These are phyloP conservation scores for Kodamaea fukazawae DNA, from an alignment of 805 yeast species.

Conservation along the genomic window DNA sequence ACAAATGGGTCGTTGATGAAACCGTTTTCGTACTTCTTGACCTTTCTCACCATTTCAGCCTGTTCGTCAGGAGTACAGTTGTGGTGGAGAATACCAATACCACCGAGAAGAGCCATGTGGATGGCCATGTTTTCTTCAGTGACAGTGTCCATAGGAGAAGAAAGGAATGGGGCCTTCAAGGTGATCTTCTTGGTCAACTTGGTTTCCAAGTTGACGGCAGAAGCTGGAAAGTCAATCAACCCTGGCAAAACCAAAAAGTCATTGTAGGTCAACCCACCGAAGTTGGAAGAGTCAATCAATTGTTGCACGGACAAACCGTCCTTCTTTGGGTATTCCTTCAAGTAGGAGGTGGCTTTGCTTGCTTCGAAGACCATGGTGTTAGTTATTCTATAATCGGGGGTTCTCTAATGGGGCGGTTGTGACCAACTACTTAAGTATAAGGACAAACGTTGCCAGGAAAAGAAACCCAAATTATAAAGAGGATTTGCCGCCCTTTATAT, in stretches of 20 bases:
- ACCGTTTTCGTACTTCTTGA: conserved; percentile 96
- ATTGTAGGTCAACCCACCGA: conserved; percentile 97
- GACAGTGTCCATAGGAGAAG: conserved; percentile 99
- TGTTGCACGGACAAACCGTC: conserved; percentile 85
- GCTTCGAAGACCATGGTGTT: conserved; percentile 36
- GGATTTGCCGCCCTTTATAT: conserved; percentile 5
- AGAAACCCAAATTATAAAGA: conserved; percentile 18
- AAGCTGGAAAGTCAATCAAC: conserved; percentile 83
- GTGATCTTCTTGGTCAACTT: conserved; percentile 89
- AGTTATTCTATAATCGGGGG: not conserved
- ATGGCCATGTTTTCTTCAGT: conserved; percentile 98
- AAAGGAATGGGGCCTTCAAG: conserved; percentile 89
- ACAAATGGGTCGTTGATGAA: conserved; percentile 94
- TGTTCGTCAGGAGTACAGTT: conserved; percentile 96
- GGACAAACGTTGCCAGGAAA: conserved; percentile 46
- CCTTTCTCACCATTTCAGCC: conserved; percentile 97
- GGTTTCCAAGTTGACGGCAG: conserved; percentile 73
- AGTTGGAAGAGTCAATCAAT: conserved; percentile 82
- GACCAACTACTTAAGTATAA: conserved; percentile 9
- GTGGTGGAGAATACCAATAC: conserved; percentile 98
- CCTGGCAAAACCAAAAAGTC: conserved; percentile 96
- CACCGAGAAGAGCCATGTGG: conserved; percentile 97
- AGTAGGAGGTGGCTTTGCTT: conserved; percentile 64
- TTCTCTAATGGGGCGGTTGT: not conserved
- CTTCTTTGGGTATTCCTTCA: conserved; percentile 60